Conservation (phyloP, 1,284 basidiomycete genomes). For the Trichosporon sp. region DNA sequence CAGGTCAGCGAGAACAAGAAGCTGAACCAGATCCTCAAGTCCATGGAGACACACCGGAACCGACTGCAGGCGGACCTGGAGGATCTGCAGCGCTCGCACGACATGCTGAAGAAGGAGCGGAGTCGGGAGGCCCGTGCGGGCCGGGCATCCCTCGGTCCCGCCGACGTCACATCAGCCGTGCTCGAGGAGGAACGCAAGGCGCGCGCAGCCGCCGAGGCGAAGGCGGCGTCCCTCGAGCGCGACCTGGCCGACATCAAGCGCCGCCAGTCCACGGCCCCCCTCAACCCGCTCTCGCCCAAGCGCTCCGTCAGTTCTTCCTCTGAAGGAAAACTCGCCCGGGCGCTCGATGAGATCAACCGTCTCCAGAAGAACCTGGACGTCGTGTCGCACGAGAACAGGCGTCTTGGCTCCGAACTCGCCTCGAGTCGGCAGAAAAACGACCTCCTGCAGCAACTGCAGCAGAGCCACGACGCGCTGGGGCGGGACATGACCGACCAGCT, state of each 20-base stretch:
- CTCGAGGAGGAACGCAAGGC: slow-evolving; percentile 48
- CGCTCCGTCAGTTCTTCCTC: slow-evolving; percentile 25
- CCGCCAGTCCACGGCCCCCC: slow-evolving; percentile 39
- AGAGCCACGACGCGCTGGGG: slow-evolving; percentile 50
- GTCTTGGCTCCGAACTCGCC: slow-evolving; percentile 36
- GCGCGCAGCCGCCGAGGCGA: slow-evolving; percentile 41
- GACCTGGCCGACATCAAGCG: slow-evolving; percentile 49
- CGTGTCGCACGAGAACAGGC: slow-evolving; percentile 37
- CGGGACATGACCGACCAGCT: slow-evolving; percentile 53
- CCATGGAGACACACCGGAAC: slow-evolving; percentile 54
- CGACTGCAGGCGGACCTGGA: slow-evolving; percentile 81
- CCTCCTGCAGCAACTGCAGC: slow-evolving; percentile 49
- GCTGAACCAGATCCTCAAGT: slow-evolving; percentile 48
- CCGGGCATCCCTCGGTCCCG: slow-evolving; percentile 43
- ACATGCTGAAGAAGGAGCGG: slow-evolving; percentile 68
- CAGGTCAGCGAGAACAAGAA: slow-evolving; percentile 52
- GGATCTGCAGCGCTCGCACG: slow-evolving; percentile 75
- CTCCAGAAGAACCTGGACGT: slow-evolving; percentile 40
- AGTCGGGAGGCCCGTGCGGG: slow-evolving; percentile 44
- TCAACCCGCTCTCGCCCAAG: slow-evolving; percentile 31
- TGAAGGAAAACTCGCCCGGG: slow-evolving; percentile 37
- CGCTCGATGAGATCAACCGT: slow-evolving; percentile 41
- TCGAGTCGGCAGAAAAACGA: slow-evolving; percentile 34
- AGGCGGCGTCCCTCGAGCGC: slow-evolving; percentile 44
- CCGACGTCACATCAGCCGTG: slow-evolving; percentile 38